Base-by-base conservation (phyloP, 2,329 filamentous ascomycete genomes). In the Didymella sp. region DNA sequence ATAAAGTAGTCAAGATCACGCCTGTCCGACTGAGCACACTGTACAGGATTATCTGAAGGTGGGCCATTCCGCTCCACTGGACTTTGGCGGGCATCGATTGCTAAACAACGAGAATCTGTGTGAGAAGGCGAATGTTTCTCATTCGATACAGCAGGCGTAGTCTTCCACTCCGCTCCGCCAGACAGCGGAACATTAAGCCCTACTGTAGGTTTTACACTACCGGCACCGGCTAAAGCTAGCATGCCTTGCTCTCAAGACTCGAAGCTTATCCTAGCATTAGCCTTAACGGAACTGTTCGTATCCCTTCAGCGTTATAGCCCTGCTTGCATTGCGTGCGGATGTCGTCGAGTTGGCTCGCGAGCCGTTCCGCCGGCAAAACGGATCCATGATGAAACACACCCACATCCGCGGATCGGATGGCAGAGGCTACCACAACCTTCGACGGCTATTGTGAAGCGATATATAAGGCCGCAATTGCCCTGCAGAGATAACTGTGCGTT, bases 121-220 rank as follows among this genome's bases (percentile, higher is more conserved):
- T n/a, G n/a, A n/a, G n/a, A n/a, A n/a, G n/a, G n/a, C n/a, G n/a
- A n/a, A n/a, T n/a, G n/a, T n/a, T n/a, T n/a, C n/a, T n/a, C n/a
- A n/a, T n/a, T n/a, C n/a, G n/a, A n/a, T n/a, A n/a, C n/a, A n/a
- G n/a, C n/a, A 38, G 35, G 22, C 2, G 19, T 38, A n/a, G 17
- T 13, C 8, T 19, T 13, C 46, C 52, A 27, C 46, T 50, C 52
- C 51, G 51, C 51, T 44, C 30, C 31, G 28, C 31, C 17, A 11
- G 19, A 13, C 12, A 7, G 33, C 19, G n/a, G 33, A 24, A 21
- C 12, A 4, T 4, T 12, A 8, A 27, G 25, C 25, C 25, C 25
- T 24, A 6, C 4, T 8, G 5, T 40, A 11, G 7, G 19, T 12
- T 19, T 31, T 31, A 5, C n/a, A 22, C 25, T 12, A 12, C 6